A percentile compares a stretch with the other conserved stretches of the same genome.
Conservation (phyloP, 805 yeast species). For the Metschnikowia cubensis region DNA sequence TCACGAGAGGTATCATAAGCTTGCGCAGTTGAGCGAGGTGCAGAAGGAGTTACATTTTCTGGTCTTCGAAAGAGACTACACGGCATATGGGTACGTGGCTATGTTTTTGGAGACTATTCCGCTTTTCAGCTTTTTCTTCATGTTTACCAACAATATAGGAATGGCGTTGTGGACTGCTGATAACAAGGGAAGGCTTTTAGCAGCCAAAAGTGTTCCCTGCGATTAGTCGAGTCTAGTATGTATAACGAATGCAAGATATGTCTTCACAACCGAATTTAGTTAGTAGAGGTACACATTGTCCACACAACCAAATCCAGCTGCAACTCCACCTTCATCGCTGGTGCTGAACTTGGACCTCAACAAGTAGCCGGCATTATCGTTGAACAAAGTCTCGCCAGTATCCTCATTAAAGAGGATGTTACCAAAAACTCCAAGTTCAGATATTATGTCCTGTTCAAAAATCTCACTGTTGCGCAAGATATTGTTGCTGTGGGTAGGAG, state of each 20-base stretch:
- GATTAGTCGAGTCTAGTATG: not conserved
- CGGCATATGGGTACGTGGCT: conserved; percentile 50
- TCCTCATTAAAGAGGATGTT: conserved; percentile 68
- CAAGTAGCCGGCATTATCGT: conserved; percentile 78
- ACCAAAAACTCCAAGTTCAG: conserved; percentile 92
- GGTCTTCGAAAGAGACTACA: conserved; percentile 36
- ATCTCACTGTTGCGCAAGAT: conserved; percentile 66
- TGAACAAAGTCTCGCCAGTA: conserved; percentile 51
- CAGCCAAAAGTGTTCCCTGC: not conserved
- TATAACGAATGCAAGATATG: not conserved
- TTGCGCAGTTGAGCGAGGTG: conserved; percentile 46
- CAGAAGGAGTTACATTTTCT: conserved; percentile 39
- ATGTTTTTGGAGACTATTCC: conserved; percentile 53
- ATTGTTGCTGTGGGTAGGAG: conserved; percentile 64
- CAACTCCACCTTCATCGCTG: conserved; percentile 97
- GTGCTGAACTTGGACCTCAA: conserved; percentile 74
- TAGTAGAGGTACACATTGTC: conserved; percentile 68
- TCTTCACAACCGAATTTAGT: not conserved
- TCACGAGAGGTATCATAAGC: conserved; percentile 53
- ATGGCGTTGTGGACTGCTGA: conserved; percentile 61
- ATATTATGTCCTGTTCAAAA: conserved; percentile 68
- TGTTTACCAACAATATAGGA: conserved; percentile 56
- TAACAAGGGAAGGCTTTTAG: conserved; percentile 19
- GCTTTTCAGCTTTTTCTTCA: conserved; percentile 47
- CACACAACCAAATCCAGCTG: conserved; percentile 97